phyloP scores from a whole-genome alignment of 1,284 basidiomycete genomes.

The Apiotrichum mycotoxinovorans region DNA sequence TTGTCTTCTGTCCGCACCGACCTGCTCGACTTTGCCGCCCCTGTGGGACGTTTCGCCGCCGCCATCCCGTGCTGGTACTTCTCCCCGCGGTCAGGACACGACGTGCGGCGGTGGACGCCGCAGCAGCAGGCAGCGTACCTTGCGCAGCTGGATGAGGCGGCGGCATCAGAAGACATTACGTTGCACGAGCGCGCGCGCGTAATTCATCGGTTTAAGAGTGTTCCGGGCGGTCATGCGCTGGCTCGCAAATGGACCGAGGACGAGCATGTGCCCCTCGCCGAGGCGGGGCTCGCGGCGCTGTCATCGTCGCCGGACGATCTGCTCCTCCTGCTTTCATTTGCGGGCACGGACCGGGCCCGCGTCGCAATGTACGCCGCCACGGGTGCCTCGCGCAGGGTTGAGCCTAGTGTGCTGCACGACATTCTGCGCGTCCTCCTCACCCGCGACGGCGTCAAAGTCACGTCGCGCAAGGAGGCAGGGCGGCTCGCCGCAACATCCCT shows the following conservation, averaged over 20 bases:
- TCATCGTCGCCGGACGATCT: not conserved
- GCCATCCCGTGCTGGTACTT: not conserved
- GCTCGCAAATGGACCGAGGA: not conserved
- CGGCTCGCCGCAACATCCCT: not conserved
- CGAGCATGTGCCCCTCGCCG: not conserved
- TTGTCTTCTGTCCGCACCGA: not conserved
- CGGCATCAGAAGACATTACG: no score
- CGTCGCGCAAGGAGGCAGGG: not conserved
- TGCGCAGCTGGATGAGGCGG: not conserved
- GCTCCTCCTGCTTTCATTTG: not conserved
- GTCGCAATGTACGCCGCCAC: not conserved
- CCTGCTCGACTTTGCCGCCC: not conserved
- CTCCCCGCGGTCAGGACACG: not conserved
- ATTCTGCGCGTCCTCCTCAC: not conserved
- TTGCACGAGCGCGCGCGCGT: not conserved
- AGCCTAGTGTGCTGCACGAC: not conserved
- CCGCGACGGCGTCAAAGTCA: not conserved
- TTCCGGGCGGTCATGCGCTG: not conserved
- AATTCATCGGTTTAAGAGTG: not conserved
- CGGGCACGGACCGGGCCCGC: not conserved
- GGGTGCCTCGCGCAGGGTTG: not conserved
- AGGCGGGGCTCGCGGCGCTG: not conserved
- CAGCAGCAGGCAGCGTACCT: not conserved
- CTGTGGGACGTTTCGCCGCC: not conserved
- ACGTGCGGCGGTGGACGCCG: not conserved